A percentile compares a stretch with the other conserved stretches of the same genome.
Conservation (phyloP, 345 rosid species). For the Linum lewisii region DNA sequence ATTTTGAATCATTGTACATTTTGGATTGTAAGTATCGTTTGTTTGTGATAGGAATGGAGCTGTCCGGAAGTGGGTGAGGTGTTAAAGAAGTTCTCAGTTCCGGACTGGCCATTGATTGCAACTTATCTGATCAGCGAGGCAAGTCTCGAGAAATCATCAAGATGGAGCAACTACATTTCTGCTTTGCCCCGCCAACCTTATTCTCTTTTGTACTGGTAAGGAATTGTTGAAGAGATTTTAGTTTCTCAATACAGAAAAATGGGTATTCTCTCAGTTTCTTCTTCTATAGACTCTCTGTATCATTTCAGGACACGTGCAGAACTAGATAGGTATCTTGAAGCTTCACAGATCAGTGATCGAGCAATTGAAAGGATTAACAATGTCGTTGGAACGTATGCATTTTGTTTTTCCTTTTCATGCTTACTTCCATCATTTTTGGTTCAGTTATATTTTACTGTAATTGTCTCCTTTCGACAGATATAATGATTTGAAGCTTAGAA, state of each 20-base stretch:
- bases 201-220: conserved; percentile 82
- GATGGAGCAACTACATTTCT: conserved; percentile 82
- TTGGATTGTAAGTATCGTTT: background rate
- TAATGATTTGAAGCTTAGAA: conserved; percentile 61
- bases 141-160: conserved; percentile 53
- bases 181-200: conserved; percentile 89
- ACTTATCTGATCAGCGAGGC: conserved; percentile 90
- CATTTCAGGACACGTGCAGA: conserved; percentile 84
- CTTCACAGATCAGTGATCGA: conserved; percentile 84
- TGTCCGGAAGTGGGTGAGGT: conserved; percentile 61
- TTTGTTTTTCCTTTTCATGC: background rate
- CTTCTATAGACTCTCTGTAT: conserved; percentile 37
- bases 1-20: no score
- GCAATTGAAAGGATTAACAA: conserved; percentile 84
- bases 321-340: conserved; percentile 91
- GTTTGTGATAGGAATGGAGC: conserved; percentile 51
- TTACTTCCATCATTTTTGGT: conserved; percentile 9
- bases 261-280: conserved; percentile 50
- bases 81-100: conserved; percentile 63
- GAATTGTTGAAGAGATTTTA: conserved; percentile 5
- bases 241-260: conserved; percentile 17
- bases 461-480: conserved; percentile 35
- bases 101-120: conserved; percentile 93
- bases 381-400: conserved; percentile 77
- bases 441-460: conserved; percentile 5